Evolutionary conservation across 2,329 filamentous ascomycete species (phyloP), one percentile per base, ranked within the genome.

Genomic region (Colletotrichum nymphaeae): DNA sequence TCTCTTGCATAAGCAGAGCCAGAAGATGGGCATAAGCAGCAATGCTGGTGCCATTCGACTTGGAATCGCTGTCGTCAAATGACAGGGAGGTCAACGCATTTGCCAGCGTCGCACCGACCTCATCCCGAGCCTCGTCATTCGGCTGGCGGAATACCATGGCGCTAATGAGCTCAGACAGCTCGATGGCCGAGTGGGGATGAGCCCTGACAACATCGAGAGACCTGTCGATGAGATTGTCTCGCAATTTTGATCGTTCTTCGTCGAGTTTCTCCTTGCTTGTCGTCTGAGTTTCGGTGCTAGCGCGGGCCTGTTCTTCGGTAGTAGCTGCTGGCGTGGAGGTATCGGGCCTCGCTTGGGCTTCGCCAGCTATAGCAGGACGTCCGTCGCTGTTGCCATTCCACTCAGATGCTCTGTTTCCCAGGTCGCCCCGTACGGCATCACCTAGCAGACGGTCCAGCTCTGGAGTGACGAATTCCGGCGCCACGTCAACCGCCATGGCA

Each of bases 21-120:
- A 99, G 87, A 16, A 99, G 88, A 83, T 99, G 96, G 22, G 97
- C 95, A 83, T 97, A 98, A 1, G 97, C 94, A 24, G 95, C 93
- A 76, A 99, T 90, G 73, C 87, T 89, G 73, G 84, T 84, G 5
- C 88, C 87, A 71, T 89, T 88, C 3, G 84, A 91, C 80, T 95
- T 96, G 77, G 87, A 90, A 58, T 91, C 86, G 59, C 92, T 90
- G 9, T 91, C 89, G 52, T 92, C 88, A 49, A 86, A 81, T 14
- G 87, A 86, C 66, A 93, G 88, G 6, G 92, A 93, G 77, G 97
- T 93, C 14, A 99, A 85, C 1, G 95, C 97, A 78, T 94, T 93
- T 5, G 95, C 92, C 58, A 99, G 86, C 0, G 95, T 97, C 63
- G 93, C 90, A 19, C 94, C 95, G 76, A 97, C 93, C 68, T 97